Conservation (phyloP, 1,139 yeast genomes). For the Geotrichum australiense region DNA sequence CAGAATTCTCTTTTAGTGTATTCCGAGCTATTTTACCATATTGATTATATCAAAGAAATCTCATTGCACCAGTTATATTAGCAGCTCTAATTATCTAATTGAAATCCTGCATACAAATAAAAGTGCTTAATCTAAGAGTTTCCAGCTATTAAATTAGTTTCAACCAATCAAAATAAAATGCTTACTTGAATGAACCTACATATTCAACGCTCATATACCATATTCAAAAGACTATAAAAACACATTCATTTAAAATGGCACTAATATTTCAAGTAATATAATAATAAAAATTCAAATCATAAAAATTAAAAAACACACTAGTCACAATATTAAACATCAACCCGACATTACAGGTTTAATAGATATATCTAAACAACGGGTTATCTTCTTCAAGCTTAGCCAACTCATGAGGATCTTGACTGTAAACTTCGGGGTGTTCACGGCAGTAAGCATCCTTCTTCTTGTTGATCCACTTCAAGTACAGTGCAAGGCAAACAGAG, state of each 20-base stretch:
- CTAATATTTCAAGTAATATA: no score
- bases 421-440: conserved; percentile 11
- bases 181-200: not conserved
- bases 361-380: conserved; percentile 10
- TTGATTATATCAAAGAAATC: no score
- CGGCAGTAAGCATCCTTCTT: conserved; percentile 12
- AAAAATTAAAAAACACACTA: not conserved
- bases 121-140: no score
- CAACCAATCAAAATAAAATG: no score
- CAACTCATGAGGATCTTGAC: conserved; percentile 10
- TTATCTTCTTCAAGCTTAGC: conserved; percentile 11
- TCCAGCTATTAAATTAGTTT: no score
- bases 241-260: not conserved
- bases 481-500: conserved; percentile 1
- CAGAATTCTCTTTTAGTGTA: no score
- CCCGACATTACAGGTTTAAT: not conserved
- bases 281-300: not conserved
- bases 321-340: no score
- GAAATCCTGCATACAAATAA: no score
- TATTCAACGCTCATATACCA: not conserved
- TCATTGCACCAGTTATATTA: no score
- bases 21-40: no score
- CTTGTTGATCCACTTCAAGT: conserved; percentile 1
- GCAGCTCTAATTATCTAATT: no score
- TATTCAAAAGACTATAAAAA: not conserved